Base-by-base conservation (phyloP, 2,329 filamentous ascomycete genomes). In the Tolypocladium endophyticum region DNA sequence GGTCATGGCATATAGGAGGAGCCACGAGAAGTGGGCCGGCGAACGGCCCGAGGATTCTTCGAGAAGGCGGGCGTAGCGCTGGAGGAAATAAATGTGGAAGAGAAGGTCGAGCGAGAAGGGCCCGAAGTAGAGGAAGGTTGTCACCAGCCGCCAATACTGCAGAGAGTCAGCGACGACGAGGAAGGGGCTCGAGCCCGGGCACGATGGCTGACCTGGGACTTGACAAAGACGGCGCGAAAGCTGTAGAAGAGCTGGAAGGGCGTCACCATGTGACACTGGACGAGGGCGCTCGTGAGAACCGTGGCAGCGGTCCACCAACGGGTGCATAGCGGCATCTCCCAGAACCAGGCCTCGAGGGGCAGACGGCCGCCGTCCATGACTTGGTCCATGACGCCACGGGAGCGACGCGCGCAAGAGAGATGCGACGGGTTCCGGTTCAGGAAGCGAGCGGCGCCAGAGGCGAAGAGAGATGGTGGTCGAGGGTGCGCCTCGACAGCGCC, bases 201-300 rank as follows among this genome's bases (percentile, higher is more conserved):
- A 30, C 3, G 9, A 57, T 53, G 54, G 47, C 7, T 16, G 43
- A 96, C 92, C 85, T 97, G 92, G 64, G 88, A 89, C 76, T 96
- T 96, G 64, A 87, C 79, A 71, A 96, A 97, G 60, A 97, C 94
- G 9, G 92, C 87, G 56, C 90, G 85, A 69, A 93, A 94, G 77
- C 92, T 97, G 79, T 97, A 97, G 77, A 97, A 99, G 35, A 99
- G 84, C 76, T 97, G 92, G 70, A 95, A 97, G 11, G 92, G 91
- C 18, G 89, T 94, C 64, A 97, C 79, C 72, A 97, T 87, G 69
- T 95, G 87, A 76, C 92, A 97, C 75, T 97, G 94, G 6, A 97
- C 92, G 66, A 97, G 78, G 20, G 92, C 86, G 66, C 92, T 96
- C 14, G 89, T 94, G 60, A 91, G 79, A 50, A 97, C 86, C 0